Evolutionary conservation across 2,329 filamentous ascomycete genomes (phyloP).

Genomic region (Sporothrix pallida): DNA sequence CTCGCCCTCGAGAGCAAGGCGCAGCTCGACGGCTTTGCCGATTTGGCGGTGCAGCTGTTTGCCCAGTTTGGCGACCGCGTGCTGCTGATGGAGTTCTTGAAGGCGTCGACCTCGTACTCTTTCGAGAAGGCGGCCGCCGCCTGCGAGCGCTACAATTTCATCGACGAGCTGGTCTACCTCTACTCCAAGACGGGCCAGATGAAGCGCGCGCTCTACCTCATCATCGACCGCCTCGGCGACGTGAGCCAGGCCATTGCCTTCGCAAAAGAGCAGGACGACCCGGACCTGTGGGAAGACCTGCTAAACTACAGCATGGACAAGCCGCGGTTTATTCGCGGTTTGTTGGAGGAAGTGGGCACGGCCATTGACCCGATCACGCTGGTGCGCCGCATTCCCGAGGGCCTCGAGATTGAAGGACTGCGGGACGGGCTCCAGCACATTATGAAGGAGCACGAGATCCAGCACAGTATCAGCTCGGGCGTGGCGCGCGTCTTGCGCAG

Average conservation of each 20-base stretch:
- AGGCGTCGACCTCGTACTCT: constrained; percentile 83
- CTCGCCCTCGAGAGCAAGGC: constrained; percentile 65
- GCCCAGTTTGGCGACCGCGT: constrained; percentile 75
- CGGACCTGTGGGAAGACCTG: constrained; percentile 92
- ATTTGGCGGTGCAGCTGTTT: constrained; percentile 85
- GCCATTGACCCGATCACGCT: constrained; percentile 91
- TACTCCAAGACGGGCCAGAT: constrained; percentile 95
- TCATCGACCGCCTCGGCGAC: constrained; percentile 90
- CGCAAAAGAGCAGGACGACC: constrained; percentile 89
- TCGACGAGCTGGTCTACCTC: constrained; percentile 92
- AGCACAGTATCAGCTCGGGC: constrained; percentile 88
- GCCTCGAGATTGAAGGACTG: constrained; percentile 88
- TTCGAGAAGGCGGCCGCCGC: constrained; percentile 80
- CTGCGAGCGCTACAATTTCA: constrained; percentile 80
- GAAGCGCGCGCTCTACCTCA: constrained; percentile 87
- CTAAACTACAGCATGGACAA: constrained; percentile 98
- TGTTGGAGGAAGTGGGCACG: constrained; percentile 93
- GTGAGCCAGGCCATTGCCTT: constrained; percentile 93
- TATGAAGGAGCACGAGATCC: constrained; percentile 94
- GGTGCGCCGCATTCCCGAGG: constrained; percentile 88
- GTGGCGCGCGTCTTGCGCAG: constrained; percentile 85
- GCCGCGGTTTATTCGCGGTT: constrained; percentile 86
- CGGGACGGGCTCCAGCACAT: constrained; percentile 87
- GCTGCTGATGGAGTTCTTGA: constrained; percentile 85
- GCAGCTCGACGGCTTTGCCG: constrained; percentile 84